phyloP scores from a whole-genome alignment of 2,329 filamentous ascomycete genomes.

The Trichoderma guizhouense region DNA sequence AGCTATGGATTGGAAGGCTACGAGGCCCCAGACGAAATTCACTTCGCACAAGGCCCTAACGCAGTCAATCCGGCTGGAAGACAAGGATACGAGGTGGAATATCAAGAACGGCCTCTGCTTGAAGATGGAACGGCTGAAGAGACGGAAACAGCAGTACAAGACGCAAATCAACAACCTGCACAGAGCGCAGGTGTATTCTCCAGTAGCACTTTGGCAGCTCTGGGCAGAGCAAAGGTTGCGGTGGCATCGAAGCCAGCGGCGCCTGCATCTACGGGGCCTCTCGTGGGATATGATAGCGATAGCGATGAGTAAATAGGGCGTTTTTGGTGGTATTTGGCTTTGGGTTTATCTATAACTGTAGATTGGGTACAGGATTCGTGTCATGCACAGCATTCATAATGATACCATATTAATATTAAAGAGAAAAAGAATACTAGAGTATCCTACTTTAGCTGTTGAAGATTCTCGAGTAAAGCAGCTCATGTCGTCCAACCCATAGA shows the following conservation, averaged over 20 bases:
- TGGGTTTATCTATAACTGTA: constrained; percentile 21
- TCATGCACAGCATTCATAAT: constrained; percentile 28
- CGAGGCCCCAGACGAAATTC: constrained; percentile 89
- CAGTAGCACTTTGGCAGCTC: constrained; percentile 72
- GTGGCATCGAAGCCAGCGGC: constrained; percentile 54
- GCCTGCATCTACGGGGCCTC: constrained; percentile 58
- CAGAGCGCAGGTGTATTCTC: constrained; percentile 69
- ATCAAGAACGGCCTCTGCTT: constrained; percentile 57
- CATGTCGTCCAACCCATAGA: constrained; percentile 78
- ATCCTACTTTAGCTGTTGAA: constrained; percentile 65
- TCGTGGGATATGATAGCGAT: constrained; percentile 89
- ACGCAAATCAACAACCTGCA: constrained; percentile 38
- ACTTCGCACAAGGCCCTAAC: constrained; percentile 77
- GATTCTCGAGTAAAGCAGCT: constrained; percentile 79
- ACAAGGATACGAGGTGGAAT: constrained; percentile 60
- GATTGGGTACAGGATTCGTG: constrained; percentile 20
- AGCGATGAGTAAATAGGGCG: constrained; percentile 61
- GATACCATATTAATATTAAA: constrained; percentile 28
- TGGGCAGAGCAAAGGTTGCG: constrained; percentile 58
- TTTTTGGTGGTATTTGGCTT: constrained; percentile 16
- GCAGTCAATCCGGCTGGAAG: constrained; percentile 59
- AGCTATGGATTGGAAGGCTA: constrained; percentile 87
- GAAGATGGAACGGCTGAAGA: constrained; percentile 52
- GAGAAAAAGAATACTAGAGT: background rate
- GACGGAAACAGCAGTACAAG: constrained; percentile 28